Conservation (phyloP, 352 stramenopile genomes). For the Phytophthora citricola region DNA sequence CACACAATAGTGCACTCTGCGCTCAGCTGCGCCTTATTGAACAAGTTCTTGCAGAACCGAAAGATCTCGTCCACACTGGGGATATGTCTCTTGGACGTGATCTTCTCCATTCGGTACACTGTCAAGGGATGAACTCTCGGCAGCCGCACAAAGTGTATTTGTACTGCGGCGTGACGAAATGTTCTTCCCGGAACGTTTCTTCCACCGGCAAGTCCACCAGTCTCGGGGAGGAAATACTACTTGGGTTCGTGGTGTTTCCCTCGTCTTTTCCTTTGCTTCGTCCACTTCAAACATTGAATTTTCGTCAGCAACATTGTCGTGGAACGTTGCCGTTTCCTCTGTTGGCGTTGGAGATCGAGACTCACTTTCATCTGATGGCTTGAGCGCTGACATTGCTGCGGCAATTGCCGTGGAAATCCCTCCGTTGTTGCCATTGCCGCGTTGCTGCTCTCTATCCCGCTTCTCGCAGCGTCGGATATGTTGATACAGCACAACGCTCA, state of each 20-base stretch:
- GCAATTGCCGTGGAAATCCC: slow-evolving; percentile 27
- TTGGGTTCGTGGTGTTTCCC: slow-evolving; percentile 33
- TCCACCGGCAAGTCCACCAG: slow-evolving; percentile 79
- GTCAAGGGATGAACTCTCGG: slow-evolving; percentile 79
- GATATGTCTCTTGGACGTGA: slow-evolving; percentile 82
- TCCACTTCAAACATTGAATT: slow-evolving; percentile 6
- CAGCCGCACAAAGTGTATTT: slow-evolving; percentile 86
- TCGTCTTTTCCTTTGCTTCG: slow-evolving; percentile 20
- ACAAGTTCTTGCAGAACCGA: slow-evolving; percentile 94
- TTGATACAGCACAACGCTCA: slow-evolving; percentile 91
- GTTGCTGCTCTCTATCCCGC: slow-evolving; percentile 70
- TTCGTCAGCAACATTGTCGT: slow-evolving; percentile 12
- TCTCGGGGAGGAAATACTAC: slow-evolving; percentile 61
- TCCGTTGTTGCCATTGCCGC: slow-evolving; percentile 13
- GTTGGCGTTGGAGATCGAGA: slow-evolving; percentile 24
- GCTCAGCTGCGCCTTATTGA: slow-evolving; percentile 96
- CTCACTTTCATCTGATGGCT: slow-evolving; percentile 28
- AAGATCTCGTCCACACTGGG: slow-evolving; percentile 94
- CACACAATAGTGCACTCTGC: slow-evolving; percentile 99
- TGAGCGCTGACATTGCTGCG: slow-evolving; percentile 31
- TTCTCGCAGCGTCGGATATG: slow-evolving; percentile 90
- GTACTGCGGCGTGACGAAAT: slow-evolving; percentile 91
- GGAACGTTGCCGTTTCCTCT: slow-evolving; percentile 14
- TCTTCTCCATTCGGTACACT: slow-evolving; percentile 86
- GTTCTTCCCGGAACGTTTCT: slow-evolving; percentile 87